These are phyloP conservation scores for Podospora didyma DNA, from an alignment of 495 filamentous ascomycete genomes.

Conservation along the genomic window DNA sequence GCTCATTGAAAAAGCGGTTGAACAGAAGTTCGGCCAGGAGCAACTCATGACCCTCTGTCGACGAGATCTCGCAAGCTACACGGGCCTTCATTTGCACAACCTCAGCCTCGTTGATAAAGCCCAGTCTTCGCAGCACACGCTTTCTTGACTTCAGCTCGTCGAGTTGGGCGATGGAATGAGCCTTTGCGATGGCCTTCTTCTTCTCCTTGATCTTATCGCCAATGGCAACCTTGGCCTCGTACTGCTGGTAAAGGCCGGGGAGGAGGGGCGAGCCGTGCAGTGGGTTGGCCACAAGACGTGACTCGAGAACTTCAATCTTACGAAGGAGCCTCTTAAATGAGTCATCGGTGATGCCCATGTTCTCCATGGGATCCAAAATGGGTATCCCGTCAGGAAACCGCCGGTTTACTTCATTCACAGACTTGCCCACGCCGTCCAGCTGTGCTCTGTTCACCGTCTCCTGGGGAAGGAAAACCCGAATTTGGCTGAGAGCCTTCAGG, in stretches of 20 bases:
- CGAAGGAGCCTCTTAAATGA: conserved; percentile 88
- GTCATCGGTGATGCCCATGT: conserved; percentile 89
- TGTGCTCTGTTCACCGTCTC: conserved; percentile 61
- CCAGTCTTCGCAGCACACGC: conserved; percentile 91
- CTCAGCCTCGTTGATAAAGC: conserved; percentile 90
- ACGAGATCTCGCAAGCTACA: conserved; percentile 92
- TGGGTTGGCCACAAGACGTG: conserved; percentile 81
- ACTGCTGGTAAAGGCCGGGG: conserved; percentile 76
- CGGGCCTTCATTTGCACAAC: conserved; percentile 93
- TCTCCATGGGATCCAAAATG: conserved; percentile 84
- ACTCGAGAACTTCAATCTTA: conserved; percentile 96
- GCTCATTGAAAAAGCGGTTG: conserved; percentile 96
- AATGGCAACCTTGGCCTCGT: conserved; percentile 73
- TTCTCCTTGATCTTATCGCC: conserved; percentile 73
- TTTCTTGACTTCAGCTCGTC: conserved; percentile 96
- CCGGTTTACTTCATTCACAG: conserved; percentile 67
- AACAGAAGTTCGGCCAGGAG: conserved; percentile 90
- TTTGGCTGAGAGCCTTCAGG: conserved; percentile 69
- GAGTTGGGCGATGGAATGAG: conserved; percentile 80
- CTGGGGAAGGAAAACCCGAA: conserved; percentile 75
- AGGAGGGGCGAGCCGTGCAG: conserved; percentile 85
- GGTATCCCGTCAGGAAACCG: conserved; percentile 93
- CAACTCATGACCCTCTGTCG: conserved; percentile 80
- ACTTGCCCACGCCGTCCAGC: conserved; percentile 56
- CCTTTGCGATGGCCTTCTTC: conserved; percentile 81